Evolutionary conservation across 108 stramenopile genomes (phyloP).

Genomic region (Cyclotella sp.): DNA sequence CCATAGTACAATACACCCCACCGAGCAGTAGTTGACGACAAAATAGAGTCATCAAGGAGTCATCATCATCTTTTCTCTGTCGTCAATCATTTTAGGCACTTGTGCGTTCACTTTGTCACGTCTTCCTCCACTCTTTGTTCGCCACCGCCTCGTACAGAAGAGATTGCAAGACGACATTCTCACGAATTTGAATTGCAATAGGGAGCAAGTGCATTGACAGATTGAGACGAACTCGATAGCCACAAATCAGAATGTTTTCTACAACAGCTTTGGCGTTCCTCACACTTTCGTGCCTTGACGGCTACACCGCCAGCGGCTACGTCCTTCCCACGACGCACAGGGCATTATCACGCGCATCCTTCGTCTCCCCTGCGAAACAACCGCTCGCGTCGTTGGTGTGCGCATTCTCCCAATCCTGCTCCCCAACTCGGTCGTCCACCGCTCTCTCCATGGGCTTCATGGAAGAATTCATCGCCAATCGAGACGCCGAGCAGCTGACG

Average conservation of each 20-base stretch:
- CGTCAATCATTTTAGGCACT: no score
- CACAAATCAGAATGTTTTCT: not conserved
- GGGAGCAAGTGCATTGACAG: no score
- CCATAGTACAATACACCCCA: no score
- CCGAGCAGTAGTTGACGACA: no score
- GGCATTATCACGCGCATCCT: not conserved
- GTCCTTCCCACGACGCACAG: not conserved
- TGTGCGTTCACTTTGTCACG: no score
- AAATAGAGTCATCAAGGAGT: no score
- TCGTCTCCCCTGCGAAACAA: not conserved
- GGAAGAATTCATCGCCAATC: slow-evolving; percentile 78
- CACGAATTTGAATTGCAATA: no score
- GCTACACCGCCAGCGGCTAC: not conserved
- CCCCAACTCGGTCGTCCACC: slow-evolving; percentile 6
- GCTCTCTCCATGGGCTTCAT: slow-evolving; percentile 77
- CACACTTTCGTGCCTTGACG: not conserved
- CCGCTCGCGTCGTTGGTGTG: not conserved
- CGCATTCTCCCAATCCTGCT: not conserved
- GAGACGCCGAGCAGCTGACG: slow-evolving; percentile 58
- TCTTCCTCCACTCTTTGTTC: no score
- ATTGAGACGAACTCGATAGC: no score
- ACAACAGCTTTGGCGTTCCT: slow-evolving; percentile 1
- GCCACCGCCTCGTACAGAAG: no score
- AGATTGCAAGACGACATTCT: no score
- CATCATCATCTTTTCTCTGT: no score